Percentiles rank a stretch among this genome's conserved stretches.
phyloP scores from a whole-genome alignment of 352 stramenopile species.

The Salisapilia sapeloensis region DNA sequence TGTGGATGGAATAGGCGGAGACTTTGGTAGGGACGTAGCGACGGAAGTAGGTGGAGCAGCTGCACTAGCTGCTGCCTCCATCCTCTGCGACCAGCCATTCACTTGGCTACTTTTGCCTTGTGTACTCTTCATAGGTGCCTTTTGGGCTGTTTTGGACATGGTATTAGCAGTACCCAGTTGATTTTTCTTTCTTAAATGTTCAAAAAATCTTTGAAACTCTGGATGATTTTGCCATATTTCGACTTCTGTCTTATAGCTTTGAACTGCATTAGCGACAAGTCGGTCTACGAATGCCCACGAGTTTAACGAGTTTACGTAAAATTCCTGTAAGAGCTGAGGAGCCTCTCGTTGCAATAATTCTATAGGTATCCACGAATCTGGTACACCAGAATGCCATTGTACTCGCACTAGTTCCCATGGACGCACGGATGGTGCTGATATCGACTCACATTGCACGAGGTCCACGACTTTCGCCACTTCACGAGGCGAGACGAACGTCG shows the following conservation, averaged over 20 bases:
- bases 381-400: conserved; percentile 42
- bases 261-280: conserved; percentile 16
- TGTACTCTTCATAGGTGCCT: too few species aligned
- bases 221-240: conserved; percentile 56
- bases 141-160: too few species aligned
- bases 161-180: too few species aligned
- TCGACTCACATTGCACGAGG: conserved; percentile 35
- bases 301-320: conserved; percentile 66
- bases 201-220: conserved; percentile 50
- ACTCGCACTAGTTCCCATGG: conserved; percentile 62
- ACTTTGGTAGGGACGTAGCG: too few species aligned
- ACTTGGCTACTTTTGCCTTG: too few species aligned
- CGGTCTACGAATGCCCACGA: conserved; percentile 43
- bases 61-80: too few species aligned
- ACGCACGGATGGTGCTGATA: conserved; percentile 11
- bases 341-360: conserved; percentile 28
- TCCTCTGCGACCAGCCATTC: too few species aligned
- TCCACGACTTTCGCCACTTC: conserved; percentile 56
- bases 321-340: conserved; percentile 34
- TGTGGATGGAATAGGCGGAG: too few species aligned
- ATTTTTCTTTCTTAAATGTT: conserved; percentile 10
- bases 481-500: conserved; percentile 16
- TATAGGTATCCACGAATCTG: conserved; percentile 49
- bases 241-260: conserved; percentile 30
- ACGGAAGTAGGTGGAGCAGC: too few species aligned